phyloP scores from a whole-genome alignment of 768 basidiomycete genomes.

The Amanita pallidorosea region DNA sequence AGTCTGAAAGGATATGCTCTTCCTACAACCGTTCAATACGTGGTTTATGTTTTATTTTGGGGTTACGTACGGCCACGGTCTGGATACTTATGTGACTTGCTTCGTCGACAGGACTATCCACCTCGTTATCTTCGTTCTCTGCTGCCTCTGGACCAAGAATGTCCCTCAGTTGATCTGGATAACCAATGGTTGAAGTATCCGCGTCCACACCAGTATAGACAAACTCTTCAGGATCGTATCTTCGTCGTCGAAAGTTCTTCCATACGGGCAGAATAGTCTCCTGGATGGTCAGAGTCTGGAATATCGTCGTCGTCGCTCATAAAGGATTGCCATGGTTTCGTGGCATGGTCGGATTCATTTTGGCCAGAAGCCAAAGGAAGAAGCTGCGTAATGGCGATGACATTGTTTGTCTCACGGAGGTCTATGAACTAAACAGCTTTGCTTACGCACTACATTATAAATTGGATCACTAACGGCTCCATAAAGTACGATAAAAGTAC shows the following conservation, averaged over 20 bases:
- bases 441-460: not conserved
- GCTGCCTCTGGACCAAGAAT: slow-evolving; percentile 56
- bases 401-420: not conserved
- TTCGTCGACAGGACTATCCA: not conserved
- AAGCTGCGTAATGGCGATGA: not conserved
- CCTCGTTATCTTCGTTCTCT: slow-evolving; percentile 13
- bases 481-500: slow-evolving; percentile 8
- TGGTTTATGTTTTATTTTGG: not conserved
- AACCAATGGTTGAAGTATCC: slow-evolving; percentile 34
- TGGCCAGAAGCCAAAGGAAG: not conserved
- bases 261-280: slow-evolving; percentile 61
- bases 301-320: slow-evolving; percentile 17
- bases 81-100: not conserved
- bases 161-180: slow-evolving; percentile 60
- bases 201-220: slow-evolving; percentile 67
- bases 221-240: slow-evolving; percentile 47
- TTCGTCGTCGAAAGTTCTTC: slow-evolving; percentile 48
- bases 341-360: not conserved
- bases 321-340: slow-evolving; percentile 11
- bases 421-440: not conserved
- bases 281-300: slow-evolving; percentile 24
- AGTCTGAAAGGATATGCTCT: slow-evolving; percentile 7
- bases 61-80: not conserved
- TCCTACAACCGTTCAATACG: not conserved
- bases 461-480: not conserved